Percentiles rank a stretch among this genome's conserved stretches.
Evolutionary conservation across 495 filamentous ascomycete genomes (phyloP).

Genomic region (Penicillium paxilli): DNA sequence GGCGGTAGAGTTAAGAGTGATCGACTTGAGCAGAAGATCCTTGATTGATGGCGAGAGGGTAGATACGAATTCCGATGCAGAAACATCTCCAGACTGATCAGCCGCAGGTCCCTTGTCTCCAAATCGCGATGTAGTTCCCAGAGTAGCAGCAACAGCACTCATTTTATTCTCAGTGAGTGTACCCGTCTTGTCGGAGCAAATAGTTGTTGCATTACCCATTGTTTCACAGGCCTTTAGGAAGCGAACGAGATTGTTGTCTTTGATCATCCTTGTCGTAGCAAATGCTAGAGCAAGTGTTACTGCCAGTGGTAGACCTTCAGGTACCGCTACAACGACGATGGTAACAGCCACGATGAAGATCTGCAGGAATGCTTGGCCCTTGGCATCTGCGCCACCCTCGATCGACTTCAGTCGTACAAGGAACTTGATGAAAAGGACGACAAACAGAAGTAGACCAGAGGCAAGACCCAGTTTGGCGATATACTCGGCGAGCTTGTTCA

Average conservation of each 20-base stretch:
- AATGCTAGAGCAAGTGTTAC: slow-evolving; percentile 93
- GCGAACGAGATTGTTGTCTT: slow-evolving; percentile 92
- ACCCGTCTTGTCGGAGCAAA: slow-evolving; percentile 97
- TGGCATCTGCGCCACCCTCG: slow-evolving; percentile 58
- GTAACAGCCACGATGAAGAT: slow-evolving; percentile 97
- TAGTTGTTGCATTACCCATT: slow-evolving; percentile 97
- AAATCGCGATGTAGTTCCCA: slow-evolving; percentile 69
- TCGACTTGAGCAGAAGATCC: slow-evolving; percentile 68
- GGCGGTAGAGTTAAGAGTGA: slow-evolving; percentile 84
- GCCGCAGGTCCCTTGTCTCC: slow-evolving; percentile 51
- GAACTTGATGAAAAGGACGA: slow-evolving; percentile 93
- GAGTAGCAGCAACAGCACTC: slow-evolving; percentile 77
- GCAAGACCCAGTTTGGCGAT: slow-evolving; percentile 90
- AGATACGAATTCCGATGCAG: slow-evolving; percentile 59
- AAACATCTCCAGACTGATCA: slow-evolving; percentile 37
- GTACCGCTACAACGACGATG: slow-evolving; percentile 92
- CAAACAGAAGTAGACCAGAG: slow-evolving; percentile 79
- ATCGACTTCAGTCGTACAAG: slow-evolving; percentile 61
- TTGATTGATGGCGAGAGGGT: slow-evolving; percentile 59
- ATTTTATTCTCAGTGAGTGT: slow-evolving; percentile 95
- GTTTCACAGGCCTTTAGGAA: slow-evolving; percentile 91
- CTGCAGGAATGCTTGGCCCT: slow-evolving; percentile 84
- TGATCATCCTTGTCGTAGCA: slow-evolving; percentile 92
- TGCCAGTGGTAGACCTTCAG: slow-evolving; percentile 88
- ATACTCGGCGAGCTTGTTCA: slow-evolving; percentile 86